Evolutionary conservation across 2,329 filamentous ascomycete genomes (phyloP).

Genomic region (Colletotrichum somersetense): DNA sequence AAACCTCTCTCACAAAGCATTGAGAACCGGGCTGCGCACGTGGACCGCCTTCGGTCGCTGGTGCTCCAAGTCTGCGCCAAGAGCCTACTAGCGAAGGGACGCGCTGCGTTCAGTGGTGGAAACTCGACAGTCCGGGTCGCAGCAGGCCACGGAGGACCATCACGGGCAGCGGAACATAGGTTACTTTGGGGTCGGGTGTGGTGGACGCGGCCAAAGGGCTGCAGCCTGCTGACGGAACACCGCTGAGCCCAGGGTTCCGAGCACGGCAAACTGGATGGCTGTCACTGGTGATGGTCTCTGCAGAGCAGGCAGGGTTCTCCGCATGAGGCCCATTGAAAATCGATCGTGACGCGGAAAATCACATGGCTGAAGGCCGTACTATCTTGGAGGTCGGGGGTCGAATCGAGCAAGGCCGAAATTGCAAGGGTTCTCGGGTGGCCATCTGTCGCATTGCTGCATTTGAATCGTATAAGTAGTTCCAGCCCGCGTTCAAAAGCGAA

Average conservation of each 20-base stretch:
- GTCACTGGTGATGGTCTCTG: conserved; percentile 21
- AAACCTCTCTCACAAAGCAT: not conserved
- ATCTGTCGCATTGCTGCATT: not conserved
- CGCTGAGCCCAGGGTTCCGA: conserved; percentile 21
- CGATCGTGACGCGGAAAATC: conserved; percentile 2
- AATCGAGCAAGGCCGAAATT: not conserved
- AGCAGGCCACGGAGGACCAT: not conserved
- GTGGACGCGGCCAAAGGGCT: conserved; percentile 23
- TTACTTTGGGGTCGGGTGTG: not conserved
- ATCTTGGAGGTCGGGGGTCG: not conserved
- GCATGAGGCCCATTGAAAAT: conserved; percentile 17
- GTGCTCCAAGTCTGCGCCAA: conserved; percentile 15
- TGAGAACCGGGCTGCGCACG: not conserved
- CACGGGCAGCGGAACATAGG: not conserved
- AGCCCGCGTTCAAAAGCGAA: not conserved
- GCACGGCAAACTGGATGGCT: conserved; percentile 5
- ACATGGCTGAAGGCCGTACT: not conserved
- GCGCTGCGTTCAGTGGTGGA: conserved; percentile 25
- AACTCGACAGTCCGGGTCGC: conserved; percentile 16
- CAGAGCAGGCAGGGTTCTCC: conserved; percentile 30
- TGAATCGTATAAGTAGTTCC: conserved; percentile 4
- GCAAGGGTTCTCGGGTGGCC: too few relatives aligned
- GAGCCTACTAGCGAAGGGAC: conserved; percentile 18
- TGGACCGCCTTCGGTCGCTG: conserved; percentile 9
- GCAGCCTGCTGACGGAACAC: too few relatives aligned